phyloP scores from a whole-genome alignment of 1,284 basidiomycete genomes.

The Puccinia horiana region DNA sequence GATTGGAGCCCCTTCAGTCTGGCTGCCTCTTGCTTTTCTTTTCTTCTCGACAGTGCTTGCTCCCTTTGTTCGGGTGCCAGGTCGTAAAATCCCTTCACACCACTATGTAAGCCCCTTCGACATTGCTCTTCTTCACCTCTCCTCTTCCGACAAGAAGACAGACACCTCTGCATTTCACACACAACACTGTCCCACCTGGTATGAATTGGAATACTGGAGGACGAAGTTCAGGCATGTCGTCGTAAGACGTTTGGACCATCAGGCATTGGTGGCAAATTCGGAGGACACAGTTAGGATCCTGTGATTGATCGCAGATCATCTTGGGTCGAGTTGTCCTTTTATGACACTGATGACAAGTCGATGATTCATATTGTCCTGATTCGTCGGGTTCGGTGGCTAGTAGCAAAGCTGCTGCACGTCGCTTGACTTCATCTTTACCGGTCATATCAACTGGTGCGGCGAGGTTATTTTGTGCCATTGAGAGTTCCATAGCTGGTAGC shows the following conservation, averaged over 20 bases:
- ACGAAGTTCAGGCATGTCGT: constrained; percentile 38
- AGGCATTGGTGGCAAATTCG: constrained; percentile 20
- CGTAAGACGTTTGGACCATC: neutral
- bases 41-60: constrained; percentile 13
- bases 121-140: constrained; percentile 38
- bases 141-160: constrained; percentile 37
- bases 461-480: neutral
- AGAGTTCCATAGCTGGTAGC: neutral
- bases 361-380: constrained; percentile 39
- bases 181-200: constrained; percentile 38
- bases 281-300: constrained; percentile 32
- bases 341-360: constrained; percentile 43
- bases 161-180: constrained; percentile 35
- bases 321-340: constrained; percentile 39
- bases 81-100: constrained; percentile 17
- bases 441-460: neutral
- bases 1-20: too few relatives aligned
- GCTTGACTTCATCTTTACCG: neutral
- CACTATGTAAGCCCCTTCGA: neutral
- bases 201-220: constrained; percentile 42
- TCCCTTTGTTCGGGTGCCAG: neutral
- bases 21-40: constrained; percentile 10
- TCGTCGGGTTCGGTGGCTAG: constrained; percentile 41
- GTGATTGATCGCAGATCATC: constrained; percentile 48
- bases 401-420: neutral